Base-by-base conservation (phyloP, 2,329 filamentous ascomycete species). In the Thermoascus crustaceus region DNA sequence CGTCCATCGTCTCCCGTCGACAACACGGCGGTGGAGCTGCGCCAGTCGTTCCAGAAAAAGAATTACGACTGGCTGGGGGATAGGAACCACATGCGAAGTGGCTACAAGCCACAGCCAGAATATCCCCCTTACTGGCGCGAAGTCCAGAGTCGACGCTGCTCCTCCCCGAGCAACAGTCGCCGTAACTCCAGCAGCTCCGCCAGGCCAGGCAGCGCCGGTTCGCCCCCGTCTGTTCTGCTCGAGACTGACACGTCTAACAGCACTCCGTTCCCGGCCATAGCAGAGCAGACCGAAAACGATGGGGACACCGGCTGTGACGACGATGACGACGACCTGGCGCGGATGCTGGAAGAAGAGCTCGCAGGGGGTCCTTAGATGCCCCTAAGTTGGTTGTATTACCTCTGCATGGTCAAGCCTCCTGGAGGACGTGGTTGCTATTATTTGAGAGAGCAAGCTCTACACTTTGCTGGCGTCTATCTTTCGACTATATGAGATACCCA, bases 31-130 rank as follows among this genome's bases (percentile, higher is more conserved):
- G 26, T 14, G 16, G 24, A 44, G 11, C 45, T 55, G 18, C 46
- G 49, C n/a, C 42, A 40, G 6, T 39, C 46, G 4, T 42, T 60
- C 33, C 50, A 46, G 30, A 48, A 45, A 17, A 61, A 60, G 32
- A 41, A 48, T 17, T 57, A 59, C 32, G 17, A 31, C 9, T 61
- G 57, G 58, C 47, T 61, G 4, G 40, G 34, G 10, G 38, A 39
- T 39, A 22, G 39, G 34, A 30, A 31, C 27, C 10, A 32, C 25
- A 20, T 26, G 32, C 31, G n/a, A 27, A n/a, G n/a, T n/a, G 11
- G 14, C 10, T 11, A 19, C 14, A 25, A 23, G 8, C 20, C 31
- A 4, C 13, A 11, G 10, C 10, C 23, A 9, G 31, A 13, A 36
- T 24, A 39, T 37, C 24, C 34, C 29, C 11, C 14, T 2, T 13